Conservation (phyloP, 208 protist genomes). For the Leishmania tropica region DNA sequence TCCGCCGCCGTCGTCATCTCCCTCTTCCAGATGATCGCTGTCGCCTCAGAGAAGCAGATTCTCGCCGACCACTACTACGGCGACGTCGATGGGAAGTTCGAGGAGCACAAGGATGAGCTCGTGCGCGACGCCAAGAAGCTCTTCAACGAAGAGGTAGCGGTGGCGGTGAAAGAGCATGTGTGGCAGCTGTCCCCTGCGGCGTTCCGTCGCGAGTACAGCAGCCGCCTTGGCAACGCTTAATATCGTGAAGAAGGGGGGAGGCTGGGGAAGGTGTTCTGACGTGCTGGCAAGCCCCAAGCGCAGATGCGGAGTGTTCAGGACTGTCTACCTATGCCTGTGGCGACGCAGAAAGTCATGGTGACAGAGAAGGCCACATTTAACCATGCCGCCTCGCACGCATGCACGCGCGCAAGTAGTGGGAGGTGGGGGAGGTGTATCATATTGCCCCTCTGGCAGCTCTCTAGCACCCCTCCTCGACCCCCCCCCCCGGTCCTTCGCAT, state of each 20-base stretch:
- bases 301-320: background rate
- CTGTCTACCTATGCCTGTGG: background rate
- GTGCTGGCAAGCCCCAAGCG: background rate
- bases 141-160: slow-evolving; percentile 82
- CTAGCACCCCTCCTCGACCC: too few species aligned
- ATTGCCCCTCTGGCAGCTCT: background rate
- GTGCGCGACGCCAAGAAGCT: slow-evolving; percentile 61
- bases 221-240: slow-evolving; percentile 42
- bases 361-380: background rate
- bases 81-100: slow-evolving; percentile 26
- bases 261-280: background rate
- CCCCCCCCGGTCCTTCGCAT: background rate
- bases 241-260: background rate
- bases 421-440: background rate
- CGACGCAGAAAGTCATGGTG: background rate
- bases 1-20: slow-evolving; percentile 72
- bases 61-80: slow-evolving; percentile 86
- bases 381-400: background rate
- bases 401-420: background rate
- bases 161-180: slow-evolving; percentile 84
- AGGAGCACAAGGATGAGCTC: slow-evolving; percentile 43
- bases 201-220: slow-evolving; percentile 72
- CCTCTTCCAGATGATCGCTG: slow-evolving; percentile 73
- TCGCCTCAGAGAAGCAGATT: slow-evolving; percentile 85
- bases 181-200: slow-evolving; percentile 66